Evolutionary conservation across 306 rosid genomes (phyloP).

Genomic region (Quercus aquifolioides): DNA sequence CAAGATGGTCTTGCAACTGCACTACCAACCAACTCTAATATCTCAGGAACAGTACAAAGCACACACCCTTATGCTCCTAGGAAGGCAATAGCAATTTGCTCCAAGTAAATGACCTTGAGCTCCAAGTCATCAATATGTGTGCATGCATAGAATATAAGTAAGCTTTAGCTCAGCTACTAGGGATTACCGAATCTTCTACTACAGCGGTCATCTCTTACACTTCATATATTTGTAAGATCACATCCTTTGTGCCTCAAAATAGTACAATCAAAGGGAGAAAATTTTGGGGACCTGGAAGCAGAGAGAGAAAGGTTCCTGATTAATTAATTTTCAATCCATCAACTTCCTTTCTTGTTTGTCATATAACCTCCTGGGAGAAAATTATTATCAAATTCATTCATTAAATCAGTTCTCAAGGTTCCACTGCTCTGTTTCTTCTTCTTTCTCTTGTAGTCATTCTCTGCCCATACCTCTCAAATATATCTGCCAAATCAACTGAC

Average conservation of each 20-base stretch:
- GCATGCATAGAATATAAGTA: constrained; percentile 2
- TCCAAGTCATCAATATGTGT: not conserved
- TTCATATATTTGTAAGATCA: not conserved
- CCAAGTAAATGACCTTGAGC: constrained; percentile 4
- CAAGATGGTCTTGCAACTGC: constrained; percentile 49
- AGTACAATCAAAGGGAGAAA: too few species aligned
- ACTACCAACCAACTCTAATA: constrained; percentile 59
- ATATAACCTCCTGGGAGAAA: too few species aligned
- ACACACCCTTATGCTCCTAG: constrained; percentile 82
- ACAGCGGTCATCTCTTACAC: not conserved
- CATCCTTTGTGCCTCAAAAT: too few species aligned
- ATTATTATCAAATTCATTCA: too few species aligned
- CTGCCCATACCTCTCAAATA: constrained; percentile 78
- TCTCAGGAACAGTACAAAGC: constrained; percentile 68
- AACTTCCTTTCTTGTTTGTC: too few species aligned
- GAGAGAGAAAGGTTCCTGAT: too few species aligned
- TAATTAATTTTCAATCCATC: too few species aligned
- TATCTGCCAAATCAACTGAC: constrained; percentile 81
- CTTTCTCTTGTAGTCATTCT: constrained; percentile 81
- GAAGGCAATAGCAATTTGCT: constrained; percentile 14
- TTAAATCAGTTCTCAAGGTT: not conserved
- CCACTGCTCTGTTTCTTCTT: constrained; percentile 42
- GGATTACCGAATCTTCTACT: not conserved
- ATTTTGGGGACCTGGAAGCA: too few species aligned
- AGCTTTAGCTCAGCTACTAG: not conserved